These are phyloP conservation scores for Epichloe amarillans DNA, from an alignment of 2,329 filamentous ascomycete genomes.

Conservation along the genomic window DNA sequence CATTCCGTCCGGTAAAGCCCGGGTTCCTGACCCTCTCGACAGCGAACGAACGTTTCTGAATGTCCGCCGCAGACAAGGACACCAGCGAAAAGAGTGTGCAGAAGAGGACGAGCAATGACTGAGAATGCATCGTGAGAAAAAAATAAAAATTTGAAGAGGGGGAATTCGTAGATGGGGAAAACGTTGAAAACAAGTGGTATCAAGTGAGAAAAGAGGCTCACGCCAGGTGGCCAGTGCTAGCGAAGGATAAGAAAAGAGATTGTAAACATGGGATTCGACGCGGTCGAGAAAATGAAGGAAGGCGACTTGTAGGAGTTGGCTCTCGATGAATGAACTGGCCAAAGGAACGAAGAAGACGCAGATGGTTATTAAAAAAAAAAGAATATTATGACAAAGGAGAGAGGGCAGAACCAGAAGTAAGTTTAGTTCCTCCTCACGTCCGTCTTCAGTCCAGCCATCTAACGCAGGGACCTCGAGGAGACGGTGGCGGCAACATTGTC, in stretches of 20 bases:
- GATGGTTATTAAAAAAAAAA: neutral
- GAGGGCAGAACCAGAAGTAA: too few relatives aligned
- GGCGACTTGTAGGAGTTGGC: neutral
- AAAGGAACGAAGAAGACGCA: neutral
- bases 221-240: neutral
- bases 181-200: neutral
- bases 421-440: too few relatives aligned
- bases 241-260: neutral
- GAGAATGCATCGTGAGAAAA: constrained; percentile 7
- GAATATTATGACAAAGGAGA: neutral
- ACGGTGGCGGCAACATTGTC: too few relatives aligned
- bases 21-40: constrained; percentile 43
- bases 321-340: too few relatives aligned
- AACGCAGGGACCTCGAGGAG: too few relatives aligned
- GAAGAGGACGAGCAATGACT: constrained; percentile 13
- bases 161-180: neutral
- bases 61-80: constrained; percentile 28
- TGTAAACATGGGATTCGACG: neutral
- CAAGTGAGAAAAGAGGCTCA: neutral
- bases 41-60: constrained; percentile 46
- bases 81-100: constrained; percentile 34
- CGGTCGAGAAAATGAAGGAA: neutral
- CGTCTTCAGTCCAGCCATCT: too few relatives aligned
- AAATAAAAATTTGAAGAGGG: too few relatives aligned
- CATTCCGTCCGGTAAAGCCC: constrained; percentile 41